Conservation (phyloP, 2,329 filamentous ascomycete genomes). For the Monilinia polystroma region DNA sequence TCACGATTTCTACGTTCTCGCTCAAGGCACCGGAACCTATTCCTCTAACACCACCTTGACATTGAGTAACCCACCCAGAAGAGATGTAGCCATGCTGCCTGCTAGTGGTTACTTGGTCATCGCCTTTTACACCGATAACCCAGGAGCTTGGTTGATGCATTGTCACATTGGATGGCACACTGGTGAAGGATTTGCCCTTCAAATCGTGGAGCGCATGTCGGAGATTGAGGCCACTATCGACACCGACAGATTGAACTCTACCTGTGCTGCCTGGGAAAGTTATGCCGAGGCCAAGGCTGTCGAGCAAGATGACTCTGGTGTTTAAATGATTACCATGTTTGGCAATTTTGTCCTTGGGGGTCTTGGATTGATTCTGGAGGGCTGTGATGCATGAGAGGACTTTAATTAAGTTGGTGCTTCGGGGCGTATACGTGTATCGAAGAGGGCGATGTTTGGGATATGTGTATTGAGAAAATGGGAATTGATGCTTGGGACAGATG, state of each 20-base stretch:
- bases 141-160: conserved; percentile 29
- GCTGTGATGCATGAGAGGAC: not conserved
- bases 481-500: too few species aligned
- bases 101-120: conserved; percentile 29
- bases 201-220: conserved; percentile 45
- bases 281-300: conserved; percentile 2
- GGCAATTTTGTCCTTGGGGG: too few species aligned
- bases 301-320: conserved; percentile 22
- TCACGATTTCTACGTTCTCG: conserved; percentile 47
- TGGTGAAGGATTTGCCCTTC: conserved; percentile 49
- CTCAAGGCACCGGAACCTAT: conserved; percentile 45
- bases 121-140: conserved; percentile 28
- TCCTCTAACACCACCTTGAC: conserved; percentile 34
- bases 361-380: too few species aligned
- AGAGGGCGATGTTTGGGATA: too few species aligned
- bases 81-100: conserved; percentile 50
- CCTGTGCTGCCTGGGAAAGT: conserved; percentile 20
- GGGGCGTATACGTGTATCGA: too few species aligned
- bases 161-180: conserved; percentile 48
- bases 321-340: not conserved
- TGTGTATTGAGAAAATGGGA: too few species aligned
- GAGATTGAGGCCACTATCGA: conserved; percentile 29
- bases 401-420: not conserved
- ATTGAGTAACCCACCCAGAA: conserved; percentile 47
- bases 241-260: conserved; percentile 13